Conservation (phyloP, 2,329 filamentous ascomycete genomes). For the Ophioceras dolichostomum region DNA sequence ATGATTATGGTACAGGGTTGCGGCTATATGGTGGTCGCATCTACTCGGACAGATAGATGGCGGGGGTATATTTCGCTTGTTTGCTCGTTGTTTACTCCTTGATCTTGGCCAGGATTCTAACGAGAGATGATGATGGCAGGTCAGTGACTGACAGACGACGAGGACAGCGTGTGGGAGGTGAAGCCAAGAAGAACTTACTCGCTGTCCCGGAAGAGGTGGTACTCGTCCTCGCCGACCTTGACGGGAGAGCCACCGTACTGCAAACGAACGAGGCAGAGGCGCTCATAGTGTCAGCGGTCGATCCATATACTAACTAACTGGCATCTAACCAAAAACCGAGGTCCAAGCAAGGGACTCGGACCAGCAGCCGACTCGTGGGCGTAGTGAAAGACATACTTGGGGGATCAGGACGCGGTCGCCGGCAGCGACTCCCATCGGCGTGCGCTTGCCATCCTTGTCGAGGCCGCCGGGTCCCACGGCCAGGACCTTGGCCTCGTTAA, state of each 20-base stretch:
- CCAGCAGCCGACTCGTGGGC: no score
- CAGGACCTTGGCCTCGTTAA: slow-evolving; percentile 94
- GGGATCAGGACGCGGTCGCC: slow-evolving; percentile 95
- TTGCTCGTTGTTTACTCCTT: slow-evolving; percentile 62
- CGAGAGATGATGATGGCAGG: background rate
- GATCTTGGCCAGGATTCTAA: slow-evolving; percentile 95
- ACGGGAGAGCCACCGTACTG: slow-evolving; percentile 89
- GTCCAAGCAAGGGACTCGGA: no score
- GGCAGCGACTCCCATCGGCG: slow-evolving; percentile 67
- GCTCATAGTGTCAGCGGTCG: background rate
- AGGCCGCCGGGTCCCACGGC: slow-evolving; percentile 84
- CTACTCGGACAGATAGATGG: no score
- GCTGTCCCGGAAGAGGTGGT: slow-evolving; percentile 88
- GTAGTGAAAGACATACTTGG: slow-evolving; percentile 60
- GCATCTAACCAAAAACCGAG: no score
- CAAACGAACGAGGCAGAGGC: no score
- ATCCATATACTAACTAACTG: background rate
- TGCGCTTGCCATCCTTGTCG: slow-evolving; percentile 79
- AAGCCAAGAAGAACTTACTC: slow-evolving; percentile 56
- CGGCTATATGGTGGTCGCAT: no score
- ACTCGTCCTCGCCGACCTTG: slow-evolving; percentile 97
- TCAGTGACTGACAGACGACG: slow-evolving; percentile 5
- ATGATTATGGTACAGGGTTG: slow-evolving; percentile 4
- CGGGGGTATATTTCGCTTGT: slow-evolving; percentile 6
- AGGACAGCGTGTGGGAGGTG: background rate